Evolutionary conservation across 2,329 filamentous ascomycete genomes (phyloP), one percentile per base, ranked within the genome.

Genomic region (Pseudopyricularia javanii): DNA sequence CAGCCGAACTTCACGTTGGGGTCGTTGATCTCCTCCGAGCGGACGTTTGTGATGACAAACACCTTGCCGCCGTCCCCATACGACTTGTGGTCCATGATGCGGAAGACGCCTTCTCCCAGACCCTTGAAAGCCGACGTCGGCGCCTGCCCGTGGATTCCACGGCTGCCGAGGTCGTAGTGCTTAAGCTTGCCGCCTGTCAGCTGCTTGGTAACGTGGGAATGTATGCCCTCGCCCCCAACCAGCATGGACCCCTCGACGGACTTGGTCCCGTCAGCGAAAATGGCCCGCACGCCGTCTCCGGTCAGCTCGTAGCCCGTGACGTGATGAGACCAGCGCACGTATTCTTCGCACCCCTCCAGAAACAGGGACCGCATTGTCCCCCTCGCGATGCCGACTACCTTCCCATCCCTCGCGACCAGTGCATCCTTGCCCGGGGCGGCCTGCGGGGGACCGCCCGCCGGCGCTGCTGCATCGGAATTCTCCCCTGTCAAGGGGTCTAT

Each of bases 121-220:
- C 64, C 72, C 55, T 75, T 78, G 68, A 84, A 85, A 0, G 81
- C 80, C 0, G 74, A 72, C 0, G 74, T 79, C 0, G 80, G 78
- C 7, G 82, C 79, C 61, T 84, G 79, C 0, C 82, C 82, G 57
- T 85, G 82, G 24, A 85, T 83, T 1, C 80, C 80, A 49, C 81
- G 65, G 0, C 80, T 76, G 3, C 81, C 80, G 0, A 79, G 79
- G 58, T 85, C 82, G 60, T 76, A 85, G 4, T 80, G 74, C 62
- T 82, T 83, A 47, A 84, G 62, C 49, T 66, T 73, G 2, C 78
- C 80, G 4, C 68, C 67, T 0, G 77, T 80, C 4, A 84, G 66
- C 64, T 85, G 80, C 58, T 72, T 75, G 0, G 80, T 79, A 12
- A 85, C 71, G 50, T 71, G 70, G 8, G 80, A 83, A 59, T 79